Evolutionary conservation across 2,329 filamentous ascomycete genomes (phyloP).

Genomic region (Talaromyces amestolkiae): DNA sequence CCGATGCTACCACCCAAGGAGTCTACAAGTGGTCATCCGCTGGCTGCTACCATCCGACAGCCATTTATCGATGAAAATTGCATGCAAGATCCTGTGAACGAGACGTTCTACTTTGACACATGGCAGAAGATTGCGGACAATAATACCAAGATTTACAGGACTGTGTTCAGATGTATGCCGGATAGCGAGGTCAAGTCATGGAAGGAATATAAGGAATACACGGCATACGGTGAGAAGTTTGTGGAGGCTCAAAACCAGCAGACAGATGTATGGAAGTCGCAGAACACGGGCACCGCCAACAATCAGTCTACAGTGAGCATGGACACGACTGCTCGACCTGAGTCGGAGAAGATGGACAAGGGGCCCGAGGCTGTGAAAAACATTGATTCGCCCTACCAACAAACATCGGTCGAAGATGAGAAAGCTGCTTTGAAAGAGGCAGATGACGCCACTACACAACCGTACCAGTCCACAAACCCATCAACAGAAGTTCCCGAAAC

Average conservation of each 20-base stretch:
- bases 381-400: neutral
- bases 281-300: neutral
- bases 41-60: slow-evolving; percentile 65
- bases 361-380: neutral
- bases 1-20: slow-evolving; percentile 56
- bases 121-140: slow-evolving; percentile 88
- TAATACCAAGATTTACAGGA: slow-evolving; percentile 90
- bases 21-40: slow-evolving; percentile 40
- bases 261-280: slow-evolving; percentile 12
- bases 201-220: slow-evolving; percentile 86
- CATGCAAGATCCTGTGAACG: slow-evolving; percentile 85
- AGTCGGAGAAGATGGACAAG: slow-evolving; percentile 12
- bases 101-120: slow-evolving; percentile 78
- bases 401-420: slow-evolving; percentile 36
- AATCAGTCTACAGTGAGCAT: neutral
- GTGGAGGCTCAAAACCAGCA: slow-evolving; percentile 59
- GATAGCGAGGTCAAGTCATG: slow-evolving; percentile 92
- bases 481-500: slow-evolving; percentile 23
- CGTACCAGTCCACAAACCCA: neutral
- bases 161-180: slow-evolving; percentile 94
- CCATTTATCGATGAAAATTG: slow-evolving; percentile 82
- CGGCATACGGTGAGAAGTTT: slow-evolving; percentile 74
- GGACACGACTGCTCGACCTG: neutral
- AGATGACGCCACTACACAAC: slow-evolving; percentile 22
- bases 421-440: slow-evolving; percentile 39